phyloP scores from a whole-genome alignment of 2,329 filamentous ascomycete genomes.

The Fusarium sp. region DNA sequence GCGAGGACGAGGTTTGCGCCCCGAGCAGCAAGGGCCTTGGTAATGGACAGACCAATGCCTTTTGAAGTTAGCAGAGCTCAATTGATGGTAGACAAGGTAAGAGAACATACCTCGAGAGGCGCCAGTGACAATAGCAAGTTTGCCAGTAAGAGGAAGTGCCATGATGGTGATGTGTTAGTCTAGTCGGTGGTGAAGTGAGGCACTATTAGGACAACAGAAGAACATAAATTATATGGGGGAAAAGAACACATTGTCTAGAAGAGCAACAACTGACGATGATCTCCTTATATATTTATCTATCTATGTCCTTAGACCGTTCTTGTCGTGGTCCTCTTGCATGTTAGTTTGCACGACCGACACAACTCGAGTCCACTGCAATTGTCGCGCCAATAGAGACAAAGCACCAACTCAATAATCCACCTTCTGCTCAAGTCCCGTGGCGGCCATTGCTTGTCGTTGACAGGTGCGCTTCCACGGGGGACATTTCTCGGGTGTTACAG shows the following conservation, averaged over 20 bases:
- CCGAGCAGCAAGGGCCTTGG: conserved; percentile 39
- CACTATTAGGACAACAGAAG: background rate
- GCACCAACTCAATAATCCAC: conserved; percentile 6
- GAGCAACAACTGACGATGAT: background rate
- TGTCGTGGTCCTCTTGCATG: conserved; percentile 1
- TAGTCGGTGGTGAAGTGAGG: background rate
- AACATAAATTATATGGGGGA: background rate
- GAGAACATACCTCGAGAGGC: conserved; percentile 72
- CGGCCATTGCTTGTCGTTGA: conserved; percentile 33
- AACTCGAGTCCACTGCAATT: conserved; percentile 16
- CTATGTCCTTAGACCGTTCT: background rate
- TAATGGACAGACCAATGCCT: conserved; percentile 40
- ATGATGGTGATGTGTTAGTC: conserved; percentile 38
- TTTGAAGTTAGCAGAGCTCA: background rate
- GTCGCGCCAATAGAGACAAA: conserved; percentile 37
- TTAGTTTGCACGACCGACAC: conserved; percentile 4
- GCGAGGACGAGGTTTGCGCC: conserved; percentile 42
- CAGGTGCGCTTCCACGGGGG: conserved; percentile 36
- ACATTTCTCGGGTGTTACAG: conserved; percentile 22
- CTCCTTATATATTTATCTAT: conserved; percentile 12
- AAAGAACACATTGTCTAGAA: background rate
- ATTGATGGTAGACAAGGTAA: background rate
- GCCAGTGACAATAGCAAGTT: conserved; percentile 82
- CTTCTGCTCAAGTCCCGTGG: conserved; percentile 22
- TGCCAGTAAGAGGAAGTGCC: conserved; percentile 69